Evolutionary conservation across 495 filamentous ascomycete species (phyloP).

Genomic region (Lepraria neglecta): DNA sequence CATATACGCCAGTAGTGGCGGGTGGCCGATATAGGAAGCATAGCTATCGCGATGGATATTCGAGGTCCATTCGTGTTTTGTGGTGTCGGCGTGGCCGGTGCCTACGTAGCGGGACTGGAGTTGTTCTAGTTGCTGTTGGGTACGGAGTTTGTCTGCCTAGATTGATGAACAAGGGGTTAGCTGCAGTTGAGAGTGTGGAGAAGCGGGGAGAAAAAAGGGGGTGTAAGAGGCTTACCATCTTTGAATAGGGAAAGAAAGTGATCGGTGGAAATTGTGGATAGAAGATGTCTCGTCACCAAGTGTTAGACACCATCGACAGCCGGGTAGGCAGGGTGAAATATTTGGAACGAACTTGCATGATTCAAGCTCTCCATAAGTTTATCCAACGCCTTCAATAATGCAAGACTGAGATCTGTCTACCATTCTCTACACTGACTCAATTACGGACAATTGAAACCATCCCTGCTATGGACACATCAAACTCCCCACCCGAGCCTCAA

Average conservation of each 20-base stretch:
- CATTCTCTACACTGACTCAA: background rate
- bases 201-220: background rate
- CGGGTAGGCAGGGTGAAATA: background rate
- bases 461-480: background rate
- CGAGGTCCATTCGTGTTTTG: constrained; percentile 88
- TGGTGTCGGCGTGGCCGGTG: constrained; percentile 97
- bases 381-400: background rate
- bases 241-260: background rate
- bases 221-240: constrained; percentile 3
- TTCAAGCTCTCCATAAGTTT: background rate
- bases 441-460: background rate
- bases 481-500: background rate
- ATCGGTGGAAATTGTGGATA: background rate
- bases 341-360: background rate
- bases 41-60: constrained; percentile 85
- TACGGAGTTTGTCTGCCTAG: constrained; percentile 92
- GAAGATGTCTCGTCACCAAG: background rate
- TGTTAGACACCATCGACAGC: background rate
- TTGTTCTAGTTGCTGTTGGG: constrained; percentile 91
- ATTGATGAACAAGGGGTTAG: background rate
- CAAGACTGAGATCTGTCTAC: background rate
- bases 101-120: constrained; percentile 92
- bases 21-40: constrained; percentile 81
- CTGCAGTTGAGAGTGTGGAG: background rate
- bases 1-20: constrained; percentile 83